Base-by-base conservation (phyloP, 768 basidiomycete species). In the Thelephora aurantiotincta region DNA sequence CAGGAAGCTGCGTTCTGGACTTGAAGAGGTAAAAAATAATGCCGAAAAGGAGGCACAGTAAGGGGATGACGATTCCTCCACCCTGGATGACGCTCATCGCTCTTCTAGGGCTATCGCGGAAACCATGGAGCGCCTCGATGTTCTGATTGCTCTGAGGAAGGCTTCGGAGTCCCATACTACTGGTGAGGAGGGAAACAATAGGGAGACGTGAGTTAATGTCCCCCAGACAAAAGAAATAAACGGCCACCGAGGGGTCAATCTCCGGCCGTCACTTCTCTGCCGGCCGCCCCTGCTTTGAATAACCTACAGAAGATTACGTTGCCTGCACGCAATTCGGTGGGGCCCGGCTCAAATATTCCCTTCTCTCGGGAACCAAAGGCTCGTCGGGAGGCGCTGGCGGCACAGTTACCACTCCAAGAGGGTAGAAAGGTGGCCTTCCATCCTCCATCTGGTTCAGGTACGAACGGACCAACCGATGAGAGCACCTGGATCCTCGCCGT, bases 371-470 rank as follows among this genome's bases (percentile, higher is more conserved):
- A 85, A 46, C 70, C 78, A 7, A 86, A 80, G 58, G 66, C 74
- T 7, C 72, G 82, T 38, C 72, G 78, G 52, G 80, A 87, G 54
- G 73, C 72, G 2, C 57, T 80, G 4, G 61, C 68, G 14, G 74
- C 68, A 48, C 84, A 83, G 50, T 64, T 82, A 2, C 82, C 82
- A 9, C 67, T 90, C 14, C 78, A 78, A 54, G 71, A 76, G 57
- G 80, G 81, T 16, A 71, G 88, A 48, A 87, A 81, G 55, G 86
- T 91, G 11, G 88, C 83, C 1, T 90, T 88, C 56, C 82, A 82
- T 60, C 80, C 79, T 4, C 77, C 78, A 33, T 54, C 70, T 4
- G 76, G 71, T 36, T 80, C 81, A 58, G 66, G 66, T 35, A 67
- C 73, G 12, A 79, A 80, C 41, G 67, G 68, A 52, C 70, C 71